Evolutionary conservation across 2,329 filamentous ascomycete species (phyloP), one percentile per base, ranked within the genome.

Genomic region (Lachnellula arida): DNA sequence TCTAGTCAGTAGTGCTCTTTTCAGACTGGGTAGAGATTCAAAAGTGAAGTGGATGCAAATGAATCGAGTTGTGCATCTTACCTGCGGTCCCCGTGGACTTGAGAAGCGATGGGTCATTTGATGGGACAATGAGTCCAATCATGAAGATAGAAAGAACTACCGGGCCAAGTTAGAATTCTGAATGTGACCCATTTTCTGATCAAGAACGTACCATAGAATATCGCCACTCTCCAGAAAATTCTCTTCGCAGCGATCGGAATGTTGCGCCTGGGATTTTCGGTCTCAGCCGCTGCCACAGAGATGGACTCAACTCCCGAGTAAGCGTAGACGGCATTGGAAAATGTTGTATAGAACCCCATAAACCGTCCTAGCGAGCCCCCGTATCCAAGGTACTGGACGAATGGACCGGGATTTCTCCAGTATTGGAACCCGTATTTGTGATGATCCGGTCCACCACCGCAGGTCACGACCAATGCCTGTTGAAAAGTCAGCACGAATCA

Each of bases 371-470:
- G 76, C 79, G 40, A 65, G 79, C 75, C 35, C 17, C 4, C 85
- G 76, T 32, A 87, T 70, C 82, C 84, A 85, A 88, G 79, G 65
- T 86, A 82, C 62, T 86, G 80, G 39, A 85, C 82, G 61, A 88
- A 87, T 0, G 86, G 82, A 0, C 85, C 86, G 0, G 87, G 87
- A 32, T 84, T 71, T 46, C 75, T 80, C 88, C 87, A 91, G 70
- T 88, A 89, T 40, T 76, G 73, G 69, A 89, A 89, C 1, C 87
- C 87, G 54, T 83, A 77, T 8, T 78, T 74, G 17, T 81, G 75
- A 0, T 77, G 78, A 15, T 81, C 81, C 0, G 84, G 80, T 1
- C 83, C 76, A 46, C 84, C 85, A 25, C 85, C 85, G 2, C 86
- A 76, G 62, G 84, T 80, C 63, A 87, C 82, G 55, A 86, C 75